phyloP scores from a whole-genome alignment of 331 rosid species.

The Prunus yedoensis region DNA sequence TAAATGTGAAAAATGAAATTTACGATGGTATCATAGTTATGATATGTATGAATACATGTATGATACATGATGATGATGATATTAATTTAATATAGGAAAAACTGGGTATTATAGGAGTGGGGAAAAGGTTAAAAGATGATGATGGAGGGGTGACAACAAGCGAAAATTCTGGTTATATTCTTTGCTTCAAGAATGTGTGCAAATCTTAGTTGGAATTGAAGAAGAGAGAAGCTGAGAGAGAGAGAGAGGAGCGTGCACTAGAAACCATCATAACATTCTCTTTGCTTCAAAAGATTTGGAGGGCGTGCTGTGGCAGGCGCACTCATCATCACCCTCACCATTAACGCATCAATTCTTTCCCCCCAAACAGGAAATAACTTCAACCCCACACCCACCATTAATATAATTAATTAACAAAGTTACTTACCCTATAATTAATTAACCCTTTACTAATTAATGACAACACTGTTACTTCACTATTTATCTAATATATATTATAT shows the following conservation, averaged over 20 bases:
- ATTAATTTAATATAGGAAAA: background rate
- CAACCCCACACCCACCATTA: too few species aligned
- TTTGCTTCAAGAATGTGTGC: conserved; percentile 51
- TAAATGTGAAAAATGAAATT: too few species aligned
- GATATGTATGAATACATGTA: too few species aligned
- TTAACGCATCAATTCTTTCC: conserved; percentile 16
- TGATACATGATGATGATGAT: background rate
- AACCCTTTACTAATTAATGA: too few species aligned
- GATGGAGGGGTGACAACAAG: conserved; percentile 57
- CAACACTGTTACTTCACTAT: background rate
- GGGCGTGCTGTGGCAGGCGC: conserved; percentile 50
- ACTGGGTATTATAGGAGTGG: background rate
- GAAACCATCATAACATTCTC: conserved; percentile 68
- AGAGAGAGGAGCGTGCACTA: conserved; percentile 55
- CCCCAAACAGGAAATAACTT: background rate
- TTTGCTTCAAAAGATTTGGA: conserved; percentile 51
- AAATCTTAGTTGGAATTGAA: conserved; percentile 32
- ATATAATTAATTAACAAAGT: too few species aligned
- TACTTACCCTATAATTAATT: too few species aligned
- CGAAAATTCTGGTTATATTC: conserved; percentile 47
- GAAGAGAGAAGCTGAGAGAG: conserved; percentile 17
- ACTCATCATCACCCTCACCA: conserved; percentile 67
- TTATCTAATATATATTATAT: background rate
- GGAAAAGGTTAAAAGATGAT: conserved; percentile 50
- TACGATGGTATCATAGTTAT: too few species aligned